Evolutionary conservation across 306 rosid genomes (phyloP).

Genomic region (Fagus crenata): DNA sequence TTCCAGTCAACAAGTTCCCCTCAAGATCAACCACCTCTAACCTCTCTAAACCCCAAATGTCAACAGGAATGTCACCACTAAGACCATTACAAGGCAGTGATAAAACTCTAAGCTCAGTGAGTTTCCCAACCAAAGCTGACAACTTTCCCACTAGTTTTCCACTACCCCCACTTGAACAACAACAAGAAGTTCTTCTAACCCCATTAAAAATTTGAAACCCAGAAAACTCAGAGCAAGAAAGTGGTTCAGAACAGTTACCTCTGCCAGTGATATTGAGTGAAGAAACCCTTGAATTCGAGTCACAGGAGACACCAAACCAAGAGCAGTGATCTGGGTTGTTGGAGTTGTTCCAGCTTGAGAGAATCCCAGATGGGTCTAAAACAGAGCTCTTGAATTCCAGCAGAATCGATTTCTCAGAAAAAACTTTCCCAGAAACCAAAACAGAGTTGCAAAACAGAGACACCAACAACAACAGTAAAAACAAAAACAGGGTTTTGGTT

Average conservation of each 20-base stretch:
- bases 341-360: conserved; percentile 55
- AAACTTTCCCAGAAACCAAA: conserved; percentile 13
- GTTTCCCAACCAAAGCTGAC: conserved; percentile 50
- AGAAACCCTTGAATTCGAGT: conserved; percentile 57
- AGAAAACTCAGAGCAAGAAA: conserved; percentile 45
- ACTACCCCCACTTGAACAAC: conserved; percentile 30
- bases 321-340: conserved; percentile 46
- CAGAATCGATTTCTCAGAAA: conserved; percentile 64
- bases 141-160: conserved; percentile 60
- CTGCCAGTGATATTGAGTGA: conserved; percentile 67
- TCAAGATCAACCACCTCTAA: conserved; percentile 86
- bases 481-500: conserved; percentile 13
- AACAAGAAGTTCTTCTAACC: conserved; percentile 38
- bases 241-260: conserved; percentile 34
- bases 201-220: conserved; percentile 71
- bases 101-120: conserved; percentile 62
- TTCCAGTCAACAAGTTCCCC: conserved; percentile 63
- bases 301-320: conserved; percentile 68
- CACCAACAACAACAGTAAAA: conserved; percentile 13
- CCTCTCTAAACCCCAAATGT: conserved; percentile 60
- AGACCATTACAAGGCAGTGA: conserved; percentile 69
- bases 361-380: conserved; percentile 62
- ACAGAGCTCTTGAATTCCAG: conserved; percentile 57
- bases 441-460: neutral
- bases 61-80: conserved; percentile 55